Evolutionary conservation across 495 filamentous ascomycete species (phyloP), one percentile per base, ranked within the genome.

Genomic region (Annulohypoxylon moriforme): DNA sequence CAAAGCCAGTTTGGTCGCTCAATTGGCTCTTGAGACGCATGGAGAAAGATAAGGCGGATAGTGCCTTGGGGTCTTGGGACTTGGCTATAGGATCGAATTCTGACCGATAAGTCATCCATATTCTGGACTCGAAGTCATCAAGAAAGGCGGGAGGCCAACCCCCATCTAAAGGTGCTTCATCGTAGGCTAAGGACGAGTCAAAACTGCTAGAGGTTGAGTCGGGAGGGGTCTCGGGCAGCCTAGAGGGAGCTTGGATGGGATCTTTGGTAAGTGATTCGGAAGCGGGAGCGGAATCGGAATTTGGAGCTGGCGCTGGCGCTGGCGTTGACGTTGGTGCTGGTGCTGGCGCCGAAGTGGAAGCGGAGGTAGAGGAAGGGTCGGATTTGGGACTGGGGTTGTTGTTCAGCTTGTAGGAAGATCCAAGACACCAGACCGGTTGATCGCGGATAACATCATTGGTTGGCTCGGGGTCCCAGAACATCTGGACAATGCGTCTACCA

Each of bases 71-170:
- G 57, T 93, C 90, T n/a, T 88, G 82, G 11, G 89, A 91, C 76
- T 87, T 91, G n/a, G 92, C 86, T 78, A 99, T 99, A 2, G 89
- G 82, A 4, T 89, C 82, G 76, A 99, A 99, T 72, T 90, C 90
- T 22, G 90, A 95, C 50, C 96, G 90, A 75, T 99, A 99, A 10
- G 96, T 98, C 84, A 99, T 91, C 96, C 96, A 99, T 78, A 97
- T 89, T 62, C 89, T 87, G 5, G 94, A 93, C 78, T 97, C 94
- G 73, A 98, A 97, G 77, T 99, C 96, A 56, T 93, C 90, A 59
- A 98, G 81, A 73, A 98, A 99, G 3, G 86, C 85, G 9, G 88
- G 81, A 24, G 96, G 96, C 96, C 96, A 99, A 49, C 89, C 88
- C 22, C 87, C 86, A 66, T 89, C 87, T 25, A 78, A 77, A 18